Evolutionary conservation across 306 rosid species (phyloP).

Genomic region (Begonia peltatifolia): DNA sequence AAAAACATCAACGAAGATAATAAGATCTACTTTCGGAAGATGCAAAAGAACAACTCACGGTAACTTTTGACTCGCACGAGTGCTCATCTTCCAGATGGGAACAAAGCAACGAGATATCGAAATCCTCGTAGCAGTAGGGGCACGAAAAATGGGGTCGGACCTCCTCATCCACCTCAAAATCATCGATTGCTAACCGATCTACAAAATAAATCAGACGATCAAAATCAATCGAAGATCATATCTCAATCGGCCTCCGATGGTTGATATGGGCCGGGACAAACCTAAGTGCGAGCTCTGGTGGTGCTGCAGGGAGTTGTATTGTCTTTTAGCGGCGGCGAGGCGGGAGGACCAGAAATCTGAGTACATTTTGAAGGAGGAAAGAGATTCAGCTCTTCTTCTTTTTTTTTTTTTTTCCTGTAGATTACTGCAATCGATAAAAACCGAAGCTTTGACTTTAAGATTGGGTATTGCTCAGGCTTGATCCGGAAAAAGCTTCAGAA

Average conservation of each 20-base stretch:
- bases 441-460: neutral
- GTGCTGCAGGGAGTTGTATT: constrained; percentile 51
- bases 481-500: neutral
- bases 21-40: too few relatives aligned
- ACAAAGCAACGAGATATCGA: constrained; percentile 75
- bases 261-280: constrained; percentile 1
- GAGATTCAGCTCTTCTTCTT: constrained; percentile 6
- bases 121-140: constrained; percentile 85
- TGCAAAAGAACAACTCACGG: too few relatives aligned
- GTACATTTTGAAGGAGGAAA: constrained; percentile 23
- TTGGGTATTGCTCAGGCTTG: neutral
- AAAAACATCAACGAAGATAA: too few relatives aligned
- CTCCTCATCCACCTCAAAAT: constrained; percentile 76
- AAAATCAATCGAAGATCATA: constrained; percentile 2
- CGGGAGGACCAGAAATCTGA: constrained; percentile 94
- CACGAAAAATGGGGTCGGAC: constrained; percentile 79
- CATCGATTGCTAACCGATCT: constrained; percentile 49
- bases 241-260: neutral
- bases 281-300: constrained; percentile 70
- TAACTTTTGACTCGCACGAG: constrained; percentile 55
- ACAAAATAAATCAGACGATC: neutral
- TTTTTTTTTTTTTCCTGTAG: too few relatives aligned
- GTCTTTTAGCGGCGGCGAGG: constrained; percentile 92
- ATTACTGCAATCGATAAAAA: neutral
- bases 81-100: constrained; percentile 93